phyloP scores from a whole-genome alignment of 257 asterid species.

The Salvia splendens region DNA sequence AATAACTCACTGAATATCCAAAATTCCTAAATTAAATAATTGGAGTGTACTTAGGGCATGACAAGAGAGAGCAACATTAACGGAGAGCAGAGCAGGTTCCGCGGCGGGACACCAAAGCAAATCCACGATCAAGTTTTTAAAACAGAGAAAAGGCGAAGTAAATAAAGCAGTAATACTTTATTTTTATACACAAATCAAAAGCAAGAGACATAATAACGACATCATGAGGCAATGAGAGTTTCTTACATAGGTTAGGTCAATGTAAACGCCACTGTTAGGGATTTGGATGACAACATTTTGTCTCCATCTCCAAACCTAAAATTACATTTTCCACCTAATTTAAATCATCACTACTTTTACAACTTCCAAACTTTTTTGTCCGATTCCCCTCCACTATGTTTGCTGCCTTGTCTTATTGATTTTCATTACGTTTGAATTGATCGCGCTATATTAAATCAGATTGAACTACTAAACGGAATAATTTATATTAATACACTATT shows the following conservation, averaged over 20 bases:
- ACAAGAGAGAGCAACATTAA: constrained; percentile 20
- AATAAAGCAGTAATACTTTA: constrained; percentile 4
- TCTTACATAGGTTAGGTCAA: constrained; percentile 11
- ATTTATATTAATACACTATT: too few species aligned
- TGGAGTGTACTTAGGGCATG: neutral
- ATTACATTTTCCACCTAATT: neutral
- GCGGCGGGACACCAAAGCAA: constrained; percentile 21
- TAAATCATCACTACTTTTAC: constrained; percentile 21
- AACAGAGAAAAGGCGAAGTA: neutral
- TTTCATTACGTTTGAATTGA: too few species aligned
- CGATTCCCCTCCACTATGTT: constrained; percentile 7
- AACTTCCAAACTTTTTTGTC: neutral
- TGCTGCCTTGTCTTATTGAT: neutral
- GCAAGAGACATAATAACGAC: constrained; percentile 41
- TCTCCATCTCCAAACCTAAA: constrained; percentile 34
- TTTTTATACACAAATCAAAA: neutral
- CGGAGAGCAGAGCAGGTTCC: constrained; percentile 32
- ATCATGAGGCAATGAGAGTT: constrained; percentile 31
- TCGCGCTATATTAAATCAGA: too few species aligned
- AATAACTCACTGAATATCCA: constrained; percentile 7
- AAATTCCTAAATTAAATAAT: neutral
- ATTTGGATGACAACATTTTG: constrained; percentile 51
- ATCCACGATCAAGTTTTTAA: neutral
- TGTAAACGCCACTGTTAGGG: constrained; percentile 19
- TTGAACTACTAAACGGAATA: too few species aligned